Base-by-base conservation (phyloP, 495 filamentous ascomycete species). In the Darksidea phi region DNA sequence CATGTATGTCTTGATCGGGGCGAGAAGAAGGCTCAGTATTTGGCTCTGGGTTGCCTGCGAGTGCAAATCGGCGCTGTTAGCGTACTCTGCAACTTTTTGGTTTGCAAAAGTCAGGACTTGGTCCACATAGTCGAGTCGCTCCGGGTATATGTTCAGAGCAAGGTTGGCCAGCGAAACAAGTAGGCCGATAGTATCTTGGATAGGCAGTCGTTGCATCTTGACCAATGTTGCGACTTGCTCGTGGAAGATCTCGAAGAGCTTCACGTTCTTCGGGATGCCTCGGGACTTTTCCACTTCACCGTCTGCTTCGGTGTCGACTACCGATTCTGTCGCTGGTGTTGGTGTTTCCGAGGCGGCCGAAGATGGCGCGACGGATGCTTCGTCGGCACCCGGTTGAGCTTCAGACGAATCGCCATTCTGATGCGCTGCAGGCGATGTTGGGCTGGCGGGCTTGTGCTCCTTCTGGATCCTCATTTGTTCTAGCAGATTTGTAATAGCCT, bases 221-320 rank as follows among this genome's bases (percentile, higher is more conserved):
- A 97, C 91, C 45, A 98, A 80, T 68, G 90, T 91, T 62, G 91
- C 86, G 52, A 97, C 95, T 70, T 98, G 94, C 47, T 95, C 89
- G 70, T 96, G 95, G 76, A 98, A 98, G 45, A 97, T 91, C 74
- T 96, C 91, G 74, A 97, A 98, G 10, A 98, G 82, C 73, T 88
- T 93, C 51, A 96, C 83, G 72, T 91, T 86, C 46, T 87, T 82
- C 1, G 93, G 90, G 67, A 94, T 88, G 18, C 81, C 86, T 62
- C 85, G 75, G 24, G 83, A 83, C 66, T 87, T 86, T 57, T 81
- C 82, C 3, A 70, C 49, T 26, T 65, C 66, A 55, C 74, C 67
- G 20, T 78, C 54, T 15, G 50, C 45, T 38, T 73, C 51, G 71
- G 70, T 0, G 70, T 77, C 67, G 6, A 65, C 55, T 0, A 63